Base-by-base conservation (phyloP, 371 early-diverging fungal genomes). In the Entomophthora muscae region DNA sequence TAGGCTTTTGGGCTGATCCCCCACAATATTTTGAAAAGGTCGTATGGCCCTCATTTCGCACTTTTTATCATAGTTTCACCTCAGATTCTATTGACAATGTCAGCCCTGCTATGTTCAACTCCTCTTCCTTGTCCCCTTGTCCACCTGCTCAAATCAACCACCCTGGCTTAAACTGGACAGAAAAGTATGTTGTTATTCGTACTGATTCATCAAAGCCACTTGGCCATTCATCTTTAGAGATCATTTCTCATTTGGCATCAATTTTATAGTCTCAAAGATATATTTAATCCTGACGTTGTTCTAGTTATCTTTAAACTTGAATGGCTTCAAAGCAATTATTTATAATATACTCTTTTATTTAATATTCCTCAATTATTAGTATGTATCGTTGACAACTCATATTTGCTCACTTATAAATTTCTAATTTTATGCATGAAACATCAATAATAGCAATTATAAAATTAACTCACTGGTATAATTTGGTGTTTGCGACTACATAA, bases 1-100 rank as follows among this genome's bases (percentile, higher is more conserved):
- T 69, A 76, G 84, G 82, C 0, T 81, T 81, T 54, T 88, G 90
- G 91, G 70, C 66, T 0, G 93, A 92, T 70, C 90, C 93, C n/a
- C 89, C 89, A 0, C 79, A 78, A 1, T 92, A 90, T 66, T 92
- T 90, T 74, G 85, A 88, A 63, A 66, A 73, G 1, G 74, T 89
- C 66, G 93, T 92, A 2, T 92, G 89, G 88, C 90, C 91, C 22
- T 61, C 61, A 22, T 61, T 61, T 42, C 12, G 10, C 2, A 30
- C 42, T 17, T 42, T 10, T 42, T 42, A 42, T 17, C 42, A 17
- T 17, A 10, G 42, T 17, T 42, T 42, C 17, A 42, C 42, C 17
- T 42, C 42, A 42, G 42, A 5, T 42, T 42, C 42, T 10, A 42
- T 10, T 5, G 42, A 42, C 42, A 42, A 17, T 17, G 17, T 17